These are phyloP conservation scores for Sclerotinia glacialis DNA, from an alignment of 2,329 filamentous ascomycete genomes.

Conservation along the genomic window DNA sequence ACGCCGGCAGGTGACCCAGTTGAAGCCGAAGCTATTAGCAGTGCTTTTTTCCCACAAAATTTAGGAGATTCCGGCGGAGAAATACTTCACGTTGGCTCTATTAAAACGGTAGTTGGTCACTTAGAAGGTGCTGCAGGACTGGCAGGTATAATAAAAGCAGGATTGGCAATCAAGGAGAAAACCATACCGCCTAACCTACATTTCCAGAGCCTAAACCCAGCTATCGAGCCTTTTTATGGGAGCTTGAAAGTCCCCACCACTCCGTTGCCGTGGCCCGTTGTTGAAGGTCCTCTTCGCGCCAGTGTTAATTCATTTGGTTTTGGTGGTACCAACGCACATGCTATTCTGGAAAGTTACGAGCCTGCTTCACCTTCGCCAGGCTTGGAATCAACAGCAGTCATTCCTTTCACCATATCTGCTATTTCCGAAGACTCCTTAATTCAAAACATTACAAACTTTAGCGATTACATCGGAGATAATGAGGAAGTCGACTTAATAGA, in stretches of 20 bases:
- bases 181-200: constrained; percentile 38
- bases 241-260: constrained; percentile 24
- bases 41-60: constrained; percentile 21
- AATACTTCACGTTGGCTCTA: constrained; percentile 27
- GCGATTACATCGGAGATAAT: neutral
- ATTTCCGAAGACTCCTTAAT: constrained; percentile 23
- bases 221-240: constrained; percentile 31
- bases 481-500: constrained; percentile 4
- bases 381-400: constrained; percentile 21
- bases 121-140: constrained; percentile 38
- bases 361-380: constrained; percentile 25
- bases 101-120: constrained; percentile 37
- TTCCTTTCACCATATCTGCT: constrained; percentile 29
- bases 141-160: constrained; percentile 36
- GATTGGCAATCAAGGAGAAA: constrained; percentile 34
- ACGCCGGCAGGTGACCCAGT: constrained; percentile 31
- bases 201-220: constrained; percentile 41
- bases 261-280: constrained; percentile 38
- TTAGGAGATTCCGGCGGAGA: neutral
- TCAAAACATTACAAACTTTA: constrained; percentile 12
- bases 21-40: constrained; percentile 27
- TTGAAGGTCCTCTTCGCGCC: constrained; percentile 24
- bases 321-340: constrained; percentile 49
- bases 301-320: constrained; percentile 44
- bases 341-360: constrained; percentile 42